A percentile compares a stretch with the other conserved stretches of the same genome.
These are phyloP conservation scores for Pholiota molesta DNA, from an alignment of 768 basidiomycete genomes.

Conservation along the genomic window DNA sequence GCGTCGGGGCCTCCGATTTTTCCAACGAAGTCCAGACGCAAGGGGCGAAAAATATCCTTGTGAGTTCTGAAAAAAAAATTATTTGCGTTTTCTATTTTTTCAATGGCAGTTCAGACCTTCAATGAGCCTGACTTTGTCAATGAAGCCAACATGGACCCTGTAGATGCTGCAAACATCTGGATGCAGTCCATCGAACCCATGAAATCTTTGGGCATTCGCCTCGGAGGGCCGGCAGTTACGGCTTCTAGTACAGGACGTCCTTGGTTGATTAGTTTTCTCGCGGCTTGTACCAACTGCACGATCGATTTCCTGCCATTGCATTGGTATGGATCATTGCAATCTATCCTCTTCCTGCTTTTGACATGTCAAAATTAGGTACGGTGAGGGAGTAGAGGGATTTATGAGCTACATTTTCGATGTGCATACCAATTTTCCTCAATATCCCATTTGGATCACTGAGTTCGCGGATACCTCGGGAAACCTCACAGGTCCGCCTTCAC, in stretches of 20 bases:
- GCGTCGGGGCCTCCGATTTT: conserved; percentile 40
- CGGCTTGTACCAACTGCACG: conserved; percentile 51
- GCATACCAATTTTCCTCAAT: conserved; percentile 49
- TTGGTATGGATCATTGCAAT: conserved; percentile 35
- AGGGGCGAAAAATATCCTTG: conserved; percentile 54
- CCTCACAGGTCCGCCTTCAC: conserved; percentile 33
- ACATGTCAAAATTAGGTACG: conserved; percentile 46
- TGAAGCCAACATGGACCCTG: conserved; percentile 48
- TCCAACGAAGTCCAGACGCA: conserved; percentile 41
- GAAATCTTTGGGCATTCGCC: conserved; percentile 46
- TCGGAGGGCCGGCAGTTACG: conserved; percentile 64
- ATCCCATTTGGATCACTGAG: conserved; percentile 68
- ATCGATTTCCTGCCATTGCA: conserved; percentile 55
- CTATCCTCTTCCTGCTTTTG: not conserved
- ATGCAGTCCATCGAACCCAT: conserved; percentile 59
- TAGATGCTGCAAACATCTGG: conserved; percentile 57
- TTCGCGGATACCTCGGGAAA: conserved; percentile 58
- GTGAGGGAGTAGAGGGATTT: conserved; percentile 55
- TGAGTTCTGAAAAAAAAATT: conserved; percentile 25
- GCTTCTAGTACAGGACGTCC: conserved; percentile 51
- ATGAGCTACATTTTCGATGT: conserved; percentile 57
- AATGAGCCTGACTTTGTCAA: conserved; percentile 58
- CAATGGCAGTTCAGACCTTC: conserved; percentile 40
- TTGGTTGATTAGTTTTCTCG: conserved; percentile 58
- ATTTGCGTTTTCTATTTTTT: not conserved